A percentile compares a stretch with the other conserved stretches of the same genome.
Evolutionary conservation across 768 basidiomycete genomes (phyloP).

Genomic region (Xerocomus potaroensis): DNA sequence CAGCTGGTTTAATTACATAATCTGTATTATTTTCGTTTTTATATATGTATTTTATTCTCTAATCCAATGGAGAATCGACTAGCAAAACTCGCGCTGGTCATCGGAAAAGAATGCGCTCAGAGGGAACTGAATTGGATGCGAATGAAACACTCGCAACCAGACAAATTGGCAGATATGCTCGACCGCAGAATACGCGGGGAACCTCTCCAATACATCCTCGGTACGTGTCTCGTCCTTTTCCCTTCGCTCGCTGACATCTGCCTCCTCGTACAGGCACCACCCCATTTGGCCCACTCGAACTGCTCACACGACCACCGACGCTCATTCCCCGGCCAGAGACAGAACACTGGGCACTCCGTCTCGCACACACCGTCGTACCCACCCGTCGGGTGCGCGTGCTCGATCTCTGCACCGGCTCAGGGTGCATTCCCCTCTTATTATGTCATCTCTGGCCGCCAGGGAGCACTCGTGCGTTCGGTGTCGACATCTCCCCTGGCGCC

Average conservation of each 20-base stretch:
- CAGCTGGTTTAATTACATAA: constrained; percentile 20
- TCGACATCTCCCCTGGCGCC: constrained; percentile 68
- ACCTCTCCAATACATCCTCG: constrained; percentile 89
- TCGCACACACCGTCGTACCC: constrained; percentile 42
- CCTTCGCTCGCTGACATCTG: background rate
- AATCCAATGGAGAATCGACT: constrained; percentile 19
- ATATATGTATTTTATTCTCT: too few species aligned
- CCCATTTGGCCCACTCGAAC: constrained; percentile 81
- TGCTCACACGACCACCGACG: constrained; percentile 70
- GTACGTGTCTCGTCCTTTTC: constrained; percentile 33
- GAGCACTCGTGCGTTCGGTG: constrained; percentile 50
- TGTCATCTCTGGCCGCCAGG: constrained; percentile 59
- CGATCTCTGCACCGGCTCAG: constrained; percentile 92
- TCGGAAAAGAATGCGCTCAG: constrained; percentile 35
- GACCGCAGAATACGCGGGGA: constrained; percentile 60
- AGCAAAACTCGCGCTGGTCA: constrained; percentile 28
- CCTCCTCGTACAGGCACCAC: constrained; percentile 62
- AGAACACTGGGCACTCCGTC: constrained; percentile 70
- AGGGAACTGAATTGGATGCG: constrained; percentile 48
- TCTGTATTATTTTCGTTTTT: constrained; percentile 1
- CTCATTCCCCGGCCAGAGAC: constrained; percentile 97
- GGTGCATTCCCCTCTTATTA: constrained; percentile 86
- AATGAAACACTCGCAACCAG: constrained; percentile 21
- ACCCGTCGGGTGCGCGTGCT: constrained; percentile 45
- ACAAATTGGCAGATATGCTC: constrained; percentile 42